Evolutionary conservation across 768 basidiomycete species (phyloP).

Genomic region (Tylopilus subfusipes): DNA sequence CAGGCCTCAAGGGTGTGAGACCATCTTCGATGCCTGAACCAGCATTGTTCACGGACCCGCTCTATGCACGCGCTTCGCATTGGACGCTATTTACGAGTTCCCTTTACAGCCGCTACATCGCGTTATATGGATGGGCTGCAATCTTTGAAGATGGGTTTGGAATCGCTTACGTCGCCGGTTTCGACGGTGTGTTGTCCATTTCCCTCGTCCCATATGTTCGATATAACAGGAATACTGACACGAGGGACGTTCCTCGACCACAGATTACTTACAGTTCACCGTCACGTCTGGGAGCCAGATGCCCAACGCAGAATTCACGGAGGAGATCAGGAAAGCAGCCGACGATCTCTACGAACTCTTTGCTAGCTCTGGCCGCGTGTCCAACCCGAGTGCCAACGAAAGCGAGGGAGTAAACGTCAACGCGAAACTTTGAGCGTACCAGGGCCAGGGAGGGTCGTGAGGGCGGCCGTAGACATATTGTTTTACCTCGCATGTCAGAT

Average conservation of each 20-base stretch:
- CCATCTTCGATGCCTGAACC: background rate
- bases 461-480: too few relatives aligned
- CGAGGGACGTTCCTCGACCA: background rate
- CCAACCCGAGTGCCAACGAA: background rate
- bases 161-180: background rate
- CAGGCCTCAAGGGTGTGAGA: slow-evolving; percentile 38
- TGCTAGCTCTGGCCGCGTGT: background rate
- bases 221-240: background rate
- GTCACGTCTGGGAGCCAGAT: background rate
- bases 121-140: background rate
- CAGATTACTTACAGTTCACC: background rate
- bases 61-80: background rate
- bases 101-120: background rate
- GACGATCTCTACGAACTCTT: background rate
- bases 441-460: too few relatives aligned
- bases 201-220: background rate
- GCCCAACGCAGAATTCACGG: background rate
- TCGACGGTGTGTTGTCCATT: background rate
- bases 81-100: background rate
- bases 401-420: too few relatives aligned
- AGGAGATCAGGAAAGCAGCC: background rate
- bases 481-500: too few relatives aligned
- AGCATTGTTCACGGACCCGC: background rate
- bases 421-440: too few relatives aligned
- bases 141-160: background rate